Evolutionary conservation across 192 early-diverging fungal species (phyloP).

Genomic region (Dissophora ornata): DNA sequence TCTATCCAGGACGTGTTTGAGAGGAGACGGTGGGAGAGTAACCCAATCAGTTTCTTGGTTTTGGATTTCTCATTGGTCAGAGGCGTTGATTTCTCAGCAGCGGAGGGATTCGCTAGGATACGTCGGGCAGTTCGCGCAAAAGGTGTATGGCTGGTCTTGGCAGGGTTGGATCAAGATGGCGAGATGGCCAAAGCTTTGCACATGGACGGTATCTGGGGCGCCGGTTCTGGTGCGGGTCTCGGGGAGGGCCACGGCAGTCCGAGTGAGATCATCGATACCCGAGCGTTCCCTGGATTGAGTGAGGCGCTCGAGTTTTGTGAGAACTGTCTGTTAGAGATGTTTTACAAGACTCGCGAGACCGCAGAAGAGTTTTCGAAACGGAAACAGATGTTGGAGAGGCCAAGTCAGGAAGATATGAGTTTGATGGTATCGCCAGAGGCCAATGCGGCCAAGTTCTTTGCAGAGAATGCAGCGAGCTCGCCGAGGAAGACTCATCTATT

Average conservation of each 20-base stretch:
- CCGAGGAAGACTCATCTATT: constrained; percentile 38
- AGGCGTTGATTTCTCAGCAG: constrained; percentile 83
- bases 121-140: constrained; percentile 74
- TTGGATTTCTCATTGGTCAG: constrained; percentile 87
- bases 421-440: constrained; percentile 16
- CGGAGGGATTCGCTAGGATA: constrained; percentile 86
- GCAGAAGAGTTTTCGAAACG: constrained; percentile 13
- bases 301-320: constrained; percentile 95
- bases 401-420: constrained; percentile 13
- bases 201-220: constrained; percentile 67
- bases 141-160: constrained; percentile 87
- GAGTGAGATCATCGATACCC: constrained; percentile 64
- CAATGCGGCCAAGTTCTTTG: constrained; percentile 25
- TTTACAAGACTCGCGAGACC: constrained; percentile 68
- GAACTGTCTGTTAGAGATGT: constrained; percentile 85
- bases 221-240: constrained; percentile 46
- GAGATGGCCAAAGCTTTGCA: constrained; percentile 76
- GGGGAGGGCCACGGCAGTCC: constrained; percentile 29
- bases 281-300: constrained; percentile 80
- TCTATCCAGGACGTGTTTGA: constrained; percentile 73
- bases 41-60: constrained; percentile 85
- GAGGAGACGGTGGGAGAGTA: constrained; percentile 69
- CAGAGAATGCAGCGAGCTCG: constrained; percentile 22
- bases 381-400: constrained; percentile 5
- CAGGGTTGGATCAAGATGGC: constrained; percentile 69